Conservation (phyloP, 2,329 filamentous ascomycete species). For the Emericellopsis cladophorae region DNA sequence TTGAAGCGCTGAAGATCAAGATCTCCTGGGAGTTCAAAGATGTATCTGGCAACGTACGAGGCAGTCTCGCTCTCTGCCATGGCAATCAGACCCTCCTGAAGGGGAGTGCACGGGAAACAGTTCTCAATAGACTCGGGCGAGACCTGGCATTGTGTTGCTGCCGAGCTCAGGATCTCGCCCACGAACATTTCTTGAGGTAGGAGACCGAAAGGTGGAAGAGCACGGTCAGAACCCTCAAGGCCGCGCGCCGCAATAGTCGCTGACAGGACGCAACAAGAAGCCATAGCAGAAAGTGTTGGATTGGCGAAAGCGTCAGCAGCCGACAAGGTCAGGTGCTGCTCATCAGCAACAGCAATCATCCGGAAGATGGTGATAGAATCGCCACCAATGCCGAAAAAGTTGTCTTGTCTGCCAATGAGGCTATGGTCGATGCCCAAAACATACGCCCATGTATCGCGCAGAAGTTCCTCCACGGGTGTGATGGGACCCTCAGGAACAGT, state of each 20-base stretch:
- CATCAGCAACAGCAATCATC: conserved; percentile 2
- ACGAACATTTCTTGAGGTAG: too few species aligned
- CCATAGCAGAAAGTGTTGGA: too few species aligned
- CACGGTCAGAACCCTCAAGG: too few species aligned
- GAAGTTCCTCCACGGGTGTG: too few species aligned
- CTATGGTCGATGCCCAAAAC: conserved; percentile 4
- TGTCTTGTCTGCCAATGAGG: conserved; percentile 5
- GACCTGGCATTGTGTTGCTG: conserved; percentile 2
- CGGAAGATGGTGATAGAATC: conserved; percentile 6
- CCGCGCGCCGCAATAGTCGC: too few species aligned
- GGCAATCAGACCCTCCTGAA: conserved; percentile 36
- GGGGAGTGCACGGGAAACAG: conserved; percentile 32
- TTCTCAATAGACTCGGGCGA: conserved; percentile 21
- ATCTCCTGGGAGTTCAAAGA: conserved; percentile 6
- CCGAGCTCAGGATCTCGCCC: not conserved
- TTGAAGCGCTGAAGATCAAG: conserved; percentile 8
- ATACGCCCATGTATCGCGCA: conserved; percentile 1
- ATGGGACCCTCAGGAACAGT: too few species aligned
- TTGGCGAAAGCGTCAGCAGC: too few species aligned
- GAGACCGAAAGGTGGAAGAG: too few species aligned
- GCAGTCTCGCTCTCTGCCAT: conserved; percentile 23
- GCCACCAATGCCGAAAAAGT: conserved; percentile 8
- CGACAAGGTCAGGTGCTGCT: too few species aligned
- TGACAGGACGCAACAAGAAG: too few species aligned
- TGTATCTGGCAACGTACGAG: conserved; percentile 18